These are phyloP conservation scores for Cercospora brassicicola DNA, from an alignment of 2,329 filamentous ascomycete genomes.

Conservation along the genomic window DNA sequence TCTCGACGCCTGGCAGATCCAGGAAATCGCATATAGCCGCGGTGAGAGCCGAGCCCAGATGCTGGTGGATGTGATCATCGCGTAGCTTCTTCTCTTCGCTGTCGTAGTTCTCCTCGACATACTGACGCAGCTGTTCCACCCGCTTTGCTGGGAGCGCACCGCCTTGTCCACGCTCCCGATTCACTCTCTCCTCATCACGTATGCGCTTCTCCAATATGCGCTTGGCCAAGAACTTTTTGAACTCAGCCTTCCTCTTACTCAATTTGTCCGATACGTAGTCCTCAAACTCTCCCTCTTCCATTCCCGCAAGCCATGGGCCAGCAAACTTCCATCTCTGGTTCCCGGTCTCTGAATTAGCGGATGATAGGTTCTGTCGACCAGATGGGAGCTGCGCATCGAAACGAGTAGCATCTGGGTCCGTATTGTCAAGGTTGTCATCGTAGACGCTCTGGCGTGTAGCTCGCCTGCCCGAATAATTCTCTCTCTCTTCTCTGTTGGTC, in stretches of 20 bases:
- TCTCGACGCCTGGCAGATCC: conserved; percentile 45
- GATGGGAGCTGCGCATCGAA: background rate
- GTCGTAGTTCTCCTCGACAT: conserved; percentile 34
- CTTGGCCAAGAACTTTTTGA: conserved; percentile 34
- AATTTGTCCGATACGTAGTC: conserved; percentile 48
- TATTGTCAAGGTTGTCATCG: conserved; percentile 49
- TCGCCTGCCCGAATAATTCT: conserved; percentile 21
- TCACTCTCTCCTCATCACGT: conserved; percentile 23
- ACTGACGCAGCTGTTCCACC: conserved; percentile 18
- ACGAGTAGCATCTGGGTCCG: conserved; percentile 30
- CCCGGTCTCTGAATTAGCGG: background rate
- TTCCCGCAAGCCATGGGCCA: conserved; percentile 59
- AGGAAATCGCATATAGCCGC: conserved; percentile 57
- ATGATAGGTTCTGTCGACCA: background rate
- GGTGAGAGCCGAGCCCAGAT: conserved; percentile 54
- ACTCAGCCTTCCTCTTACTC: conserved; percentile 37
- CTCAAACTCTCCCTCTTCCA: conserved; percentile 58
- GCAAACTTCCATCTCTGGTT: conserved; percentile 57
- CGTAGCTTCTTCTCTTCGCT: conserved; percentile 42
- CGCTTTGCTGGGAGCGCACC: conserved; percentile 16
- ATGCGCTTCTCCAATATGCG: conserved; percentile 29
- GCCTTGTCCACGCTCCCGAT: conserved; percentile 22
- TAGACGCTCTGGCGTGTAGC: conserved; percentile 39
- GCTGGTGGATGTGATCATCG: conserved; percentile 49
- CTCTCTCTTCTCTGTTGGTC: conserved; percentile 47